Base-by-base conservation (phyloP, 1,284 basidiomycete species). In the Melampsora medusae region DNA sequence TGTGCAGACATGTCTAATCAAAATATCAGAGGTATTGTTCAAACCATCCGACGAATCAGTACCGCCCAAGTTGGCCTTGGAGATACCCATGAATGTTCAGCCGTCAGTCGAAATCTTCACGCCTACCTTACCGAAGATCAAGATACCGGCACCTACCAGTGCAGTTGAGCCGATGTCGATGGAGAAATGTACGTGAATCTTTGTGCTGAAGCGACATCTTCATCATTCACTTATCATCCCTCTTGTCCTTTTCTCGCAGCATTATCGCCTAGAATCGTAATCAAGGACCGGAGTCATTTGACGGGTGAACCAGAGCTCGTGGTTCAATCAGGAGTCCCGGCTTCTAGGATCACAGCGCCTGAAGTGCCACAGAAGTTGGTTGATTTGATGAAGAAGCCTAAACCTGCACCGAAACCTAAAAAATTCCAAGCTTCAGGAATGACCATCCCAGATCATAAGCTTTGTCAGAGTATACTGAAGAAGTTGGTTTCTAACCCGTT, bases 21-120 rank as follows among this genome's bases (percentile, higher is more conserved):
- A 98, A 84, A 86, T 97, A 12, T 93, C 92, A 14, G 96, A 98
- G 81, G 86, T 97, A 31, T 88, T 96, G 67, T 91, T 96, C 79
- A 89, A 90, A 68, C 90, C 92, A 25, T 85, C 88, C 3, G 89
- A 92, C 72, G 94, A 97, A 83, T 87, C 89, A 4, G 86, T 90
- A n/a, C 93, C 93, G 0, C 92, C 91, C 75, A 89, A 93, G 71
- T 42, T 42, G 10, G 90, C 90, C 53, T 91, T 97, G 76, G 77
- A 80, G 6, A 80, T 84, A 80, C 81, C 82, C 6, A 70, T 56
- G 33, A 35, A 71, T 69, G 42, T 66, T 59, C 10, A 60, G 74
- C 38, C 62, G 67, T 10, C 67, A 46, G 42, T 65, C 56, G 64
- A 78, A 72, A 7, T 69, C 62, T 66, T 48, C n/a, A 38, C 77